A percentile compares a stretch with the other conserved stretches of the same genome.
Evolutionary conservation across 2,329 filamentous ascomycete genomes (phyloP).

Genomic region (Cytospora leucostoma): DNA sequence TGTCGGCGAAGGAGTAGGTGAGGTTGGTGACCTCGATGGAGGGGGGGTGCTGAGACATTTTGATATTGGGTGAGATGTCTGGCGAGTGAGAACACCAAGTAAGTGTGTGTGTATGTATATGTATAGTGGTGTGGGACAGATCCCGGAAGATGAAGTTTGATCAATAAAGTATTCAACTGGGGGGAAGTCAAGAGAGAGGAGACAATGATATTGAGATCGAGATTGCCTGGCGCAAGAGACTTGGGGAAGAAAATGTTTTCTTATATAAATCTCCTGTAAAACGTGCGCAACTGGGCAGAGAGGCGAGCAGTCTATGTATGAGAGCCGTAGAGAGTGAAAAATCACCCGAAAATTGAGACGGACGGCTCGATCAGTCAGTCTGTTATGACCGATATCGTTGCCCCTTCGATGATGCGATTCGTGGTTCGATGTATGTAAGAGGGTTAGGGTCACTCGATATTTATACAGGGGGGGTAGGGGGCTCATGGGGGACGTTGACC

Average conservation of each 20-base stretch:
- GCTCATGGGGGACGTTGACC: too few species aligned
- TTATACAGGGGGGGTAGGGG: neutral
- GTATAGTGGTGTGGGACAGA: neutral
- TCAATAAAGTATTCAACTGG: neutral
- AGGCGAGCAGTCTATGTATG: too few species aligned
- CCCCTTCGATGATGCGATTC: neutral
- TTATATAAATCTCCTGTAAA: neutral
- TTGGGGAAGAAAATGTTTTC: neutral
- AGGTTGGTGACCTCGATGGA: constrained; percentile 75
- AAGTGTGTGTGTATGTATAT: neutral
- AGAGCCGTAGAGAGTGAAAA: neutral
- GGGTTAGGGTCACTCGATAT: neutral
- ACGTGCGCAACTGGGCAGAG: neutral
- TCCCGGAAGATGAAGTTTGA: neutral
- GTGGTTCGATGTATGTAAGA: neutral
- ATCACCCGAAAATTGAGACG: neutral
- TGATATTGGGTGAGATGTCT: neutral
- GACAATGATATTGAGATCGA: too few species aligned
- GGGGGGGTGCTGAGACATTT: constrained; percentile 42
- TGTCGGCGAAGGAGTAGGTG: constrained; percentile 87
- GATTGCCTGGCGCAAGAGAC: neutral
- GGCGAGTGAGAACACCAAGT: neutral
- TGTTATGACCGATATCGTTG: neutral
- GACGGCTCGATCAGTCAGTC: neutral
- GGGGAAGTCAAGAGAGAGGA: too few species aligned